Base-by-base conservation (phyloP, 805 yeast species). In the Cyberlindnera bimundalis region DNA sequence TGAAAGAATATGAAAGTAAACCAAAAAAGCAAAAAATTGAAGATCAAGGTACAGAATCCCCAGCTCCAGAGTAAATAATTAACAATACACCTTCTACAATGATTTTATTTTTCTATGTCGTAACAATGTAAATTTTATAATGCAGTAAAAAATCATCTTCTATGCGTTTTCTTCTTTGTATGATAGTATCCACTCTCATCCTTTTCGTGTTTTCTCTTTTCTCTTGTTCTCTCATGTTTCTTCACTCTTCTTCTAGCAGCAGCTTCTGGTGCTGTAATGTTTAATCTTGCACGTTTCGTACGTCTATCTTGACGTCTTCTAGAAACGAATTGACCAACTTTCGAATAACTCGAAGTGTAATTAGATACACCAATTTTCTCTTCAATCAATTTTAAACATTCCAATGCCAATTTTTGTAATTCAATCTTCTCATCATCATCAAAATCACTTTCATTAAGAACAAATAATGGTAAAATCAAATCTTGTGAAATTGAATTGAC, bases 181-280 rank as follows among this genome's bases (percentile, higher is more conserved):
- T 76, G 84, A 53, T 84, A 85, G 51, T 67, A 78, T 0, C 95
- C 95, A 58, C 76, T 83, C 23, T 76, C 90, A 56, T 86, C 95
- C 60, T 77, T 84, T 38, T 75, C 79, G 37, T 71, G 78, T 57
- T 76, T 83, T 61, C 96, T 75, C 69, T 82, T 85, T 47, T 84
- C 93, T 59, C 90, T 78, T 21, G 76, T 73, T 52, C 81, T 75
- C 28, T 72, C 78, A 65, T 90, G 95, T 60, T 84, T 86, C 63
- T 71, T 81, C 55, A 86, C 56, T 65, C 84, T 86, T 61, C 85
- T 77, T 50, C 73, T 75, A 2, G 96, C 93, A n/a, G 87, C 81
- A 30, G 75, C 64, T 13, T 84, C 96, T 1, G 98, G 98, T 4
- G 83, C 84, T 16, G 72, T 74, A 10, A 90, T 70, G 3, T 88